phyloP scores from a whole-genome alignment of 352 stramenopile genomes.

The Blastocystis sp. region DNA sequence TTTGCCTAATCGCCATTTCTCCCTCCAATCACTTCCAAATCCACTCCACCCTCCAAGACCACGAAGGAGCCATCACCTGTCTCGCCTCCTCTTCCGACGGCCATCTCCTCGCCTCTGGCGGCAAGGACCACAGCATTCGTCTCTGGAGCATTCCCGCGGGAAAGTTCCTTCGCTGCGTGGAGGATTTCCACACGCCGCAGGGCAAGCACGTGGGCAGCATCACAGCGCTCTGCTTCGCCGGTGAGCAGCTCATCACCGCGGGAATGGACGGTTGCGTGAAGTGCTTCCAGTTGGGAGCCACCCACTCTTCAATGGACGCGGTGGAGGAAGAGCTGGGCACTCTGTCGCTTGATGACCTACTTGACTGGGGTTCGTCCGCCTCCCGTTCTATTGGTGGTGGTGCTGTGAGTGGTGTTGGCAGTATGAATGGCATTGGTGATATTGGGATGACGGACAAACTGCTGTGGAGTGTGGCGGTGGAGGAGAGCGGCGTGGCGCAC shows the following conservation, averaged over 20 bases:
- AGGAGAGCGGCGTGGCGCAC: background rate
- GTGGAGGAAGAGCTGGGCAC: background rate
- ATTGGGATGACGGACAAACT: background rate
- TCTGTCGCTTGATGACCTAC: background rate
- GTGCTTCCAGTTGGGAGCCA: background rate
- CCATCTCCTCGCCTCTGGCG: background rate
- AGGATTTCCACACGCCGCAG: background rate
- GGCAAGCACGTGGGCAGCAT: slow-evolving; percentile 14
- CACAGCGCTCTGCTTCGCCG: background rate
- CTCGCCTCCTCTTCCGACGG: background rate
- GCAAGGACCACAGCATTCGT: background rate
- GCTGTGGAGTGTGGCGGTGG: background rate
- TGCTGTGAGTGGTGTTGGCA: background rate
- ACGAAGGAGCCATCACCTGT: background rate
- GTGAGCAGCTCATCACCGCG: background rate
- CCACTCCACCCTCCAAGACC: background rate
- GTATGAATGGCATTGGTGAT: background rate
- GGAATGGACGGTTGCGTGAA: background rate
- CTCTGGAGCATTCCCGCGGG: background rate
- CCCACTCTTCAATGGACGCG: background rate
- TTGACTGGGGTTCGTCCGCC: no score
- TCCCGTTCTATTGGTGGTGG: background rate
- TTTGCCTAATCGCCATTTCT: background rate
- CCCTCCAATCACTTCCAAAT: background rate
- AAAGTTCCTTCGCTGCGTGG: background rate